Evolutionary conservation across 129 eudicot genomes (phyloP).

Genomic region (Pseudognaphalium luteoalbum): DNA sequence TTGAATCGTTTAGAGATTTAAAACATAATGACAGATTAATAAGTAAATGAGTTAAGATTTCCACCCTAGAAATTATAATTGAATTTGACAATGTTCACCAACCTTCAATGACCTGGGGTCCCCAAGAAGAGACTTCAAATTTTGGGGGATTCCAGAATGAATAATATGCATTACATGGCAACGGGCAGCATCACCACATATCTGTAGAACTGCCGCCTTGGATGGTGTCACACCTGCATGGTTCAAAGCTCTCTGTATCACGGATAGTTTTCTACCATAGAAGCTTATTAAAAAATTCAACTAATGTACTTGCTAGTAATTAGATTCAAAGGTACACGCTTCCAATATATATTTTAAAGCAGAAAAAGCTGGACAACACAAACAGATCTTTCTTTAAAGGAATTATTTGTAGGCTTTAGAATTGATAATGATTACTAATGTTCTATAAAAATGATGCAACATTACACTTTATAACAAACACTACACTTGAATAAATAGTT

Average conservation of each 20-base stretch:
- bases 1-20: not conserved
- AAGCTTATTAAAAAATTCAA: not conserved
- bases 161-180: constrained; percentile 79
- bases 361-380: not conserved
- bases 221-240: constrained; percentile 63
- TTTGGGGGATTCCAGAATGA: constrained; percentile 78
- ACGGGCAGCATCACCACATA: constrained; percentile 59
- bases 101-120: constrained; percentile 67
- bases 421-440: not conserved
- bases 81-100: not conserved
- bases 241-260: constrained; percentile 25
- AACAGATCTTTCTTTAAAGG: not conserved
- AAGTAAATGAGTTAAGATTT: not conserved
- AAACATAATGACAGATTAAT: not conserved
- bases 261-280: not conserved
- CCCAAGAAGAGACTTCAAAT: constrained; percentile 61
- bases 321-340: not conserved
- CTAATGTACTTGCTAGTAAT: not conserved
- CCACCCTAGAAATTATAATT: not conserved
- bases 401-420: not conserved
- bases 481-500: not conserved
- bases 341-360: not conserved
- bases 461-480: not conserved
- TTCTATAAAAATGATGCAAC: not conserved
- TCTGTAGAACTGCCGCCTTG: constrained; percentile 83